A percentile compares a stretch with the other conserved stretches of the same genome.
These are phyloP conservation scores for Trichophyton verrucosum DNA, from an alignment of 2,329 filamentous ascomycete genomes.

Conservation along the genomic window DNA sequence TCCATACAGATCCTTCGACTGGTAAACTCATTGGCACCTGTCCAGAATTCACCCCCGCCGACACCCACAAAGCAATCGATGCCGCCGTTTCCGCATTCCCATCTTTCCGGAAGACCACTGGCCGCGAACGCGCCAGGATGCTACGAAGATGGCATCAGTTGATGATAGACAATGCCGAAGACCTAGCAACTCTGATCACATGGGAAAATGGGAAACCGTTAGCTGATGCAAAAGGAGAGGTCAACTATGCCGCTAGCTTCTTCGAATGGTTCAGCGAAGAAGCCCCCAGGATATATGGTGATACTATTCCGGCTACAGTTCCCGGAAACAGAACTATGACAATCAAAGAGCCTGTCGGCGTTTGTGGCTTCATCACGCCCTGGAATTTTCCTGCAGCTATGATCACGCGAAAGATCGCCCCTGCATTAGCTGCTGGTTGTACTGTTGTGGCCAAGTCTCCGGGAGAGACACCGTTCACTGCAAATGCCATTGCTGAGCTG, in stretches of 20 bases:
- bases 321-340: constrained; percentile 51
- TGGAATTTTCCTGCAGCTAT: constrained; percentile 51
- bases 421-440: constrained; percentile 78
- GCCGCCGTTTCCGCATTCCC: constrained; percentile 64
- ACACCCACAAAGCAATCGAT: constrained; percentile 68
- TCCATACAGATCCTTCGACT: constrained; percentile 59
- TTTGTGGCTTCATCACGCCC: constrained; percentile 55
- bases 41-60: constrained; percentile 65
- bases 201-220: constrained; percentile 60
- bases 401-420: constrained; percentile 40
- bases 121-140: constrained; percentile 48
- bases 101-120: constrained; percentile 48
- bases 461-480: constrained; percentile 82
- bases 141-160: constrained; percentile 56
- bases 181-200: constrained; percentile 53
- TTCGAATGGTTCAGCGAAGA: constrained; percentile 54
- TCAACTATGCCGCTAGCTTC: constrained; percentile 47
- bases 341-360: constrained; percentile 54
- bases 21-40: constrained; percentile 68
- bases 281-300: constrained; percentile 46
- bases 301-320: constrained; percentile 48
- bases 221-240: constrained; percentile 47
- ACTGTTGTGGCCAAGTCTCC: constrained; percentile 88
- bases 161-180: constrained; percentile 53
- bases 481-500: constrained; percentile 76